A percentile compares a stretch with the other conserved stretches of the same genome.
Conservation (phyloP, 2,329 filamentous ascomycete genomes). For the Hysterium pulicare region DNA sequence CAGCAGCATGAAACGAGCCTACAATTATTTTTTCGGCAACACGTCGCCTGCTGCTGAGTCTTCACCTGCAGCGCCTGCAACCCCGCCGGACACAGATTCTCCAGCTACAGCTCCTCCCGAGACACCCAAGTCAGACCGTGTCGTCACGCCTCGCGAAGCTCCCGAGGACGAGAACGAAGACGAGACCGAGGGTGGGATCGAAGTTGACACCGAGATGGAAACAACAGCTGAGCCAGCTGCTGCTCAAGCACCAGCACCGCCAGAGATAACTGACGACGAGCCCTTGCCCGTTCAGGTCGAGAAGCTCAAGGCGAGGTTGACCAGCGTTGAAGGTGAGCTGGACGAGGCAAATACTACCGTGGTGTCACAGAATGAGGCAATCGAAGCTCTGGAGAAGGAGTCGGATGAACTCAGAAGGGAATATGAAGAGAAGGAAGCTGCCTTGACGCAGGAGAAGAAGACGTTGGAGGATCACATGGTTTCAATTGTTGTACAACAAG, state of each 20-base stretch:
- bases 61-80: constrained; percentile 17
- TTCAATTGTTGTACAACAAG: constrained; percentile 39
- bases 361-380: constrained; percentile 8
- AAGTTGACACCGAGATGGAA: constrained; percentile 35
- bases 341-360: constrained; percentile 32
- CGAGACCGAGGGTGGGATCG: constrained; percentile 23
- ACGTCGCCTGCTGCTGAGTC: constrained; percentile 3
- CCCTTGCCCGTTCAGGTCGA: constrained; percentile 27
- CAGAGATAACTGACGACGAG: constrained; percentile 16
- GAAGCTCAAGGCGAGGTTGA: constrained; percentile 31
- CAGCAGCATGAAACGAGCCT: constrained; percentile 39
- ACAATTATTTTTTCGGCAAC: constrained; percentile 40
- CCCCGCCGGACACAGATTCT: constrained; percentile 20
- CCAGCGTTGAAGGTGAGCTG: constrained; percentile 27
- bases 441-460: constrained; percentile 31
- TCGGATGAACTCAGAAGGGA: constrained; percentile 15
- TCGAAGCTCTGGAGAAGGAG: constrained; percentile 14
- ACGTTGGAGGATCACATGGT: constrained; percentile 42
- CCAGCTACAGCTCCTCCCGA: constrained; percentile 19
- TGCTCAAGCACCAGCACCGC: constrained; percentile 9
- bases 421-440: constrained; percentile 13
- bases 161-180: constrained; percentile 11
- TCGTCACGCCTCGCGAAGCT: constrained; percentile 11
- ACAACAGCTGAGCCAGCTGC: neutral
- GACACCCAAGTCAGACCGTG: neutral